Evolutionary conservation across 192 early-diverging fungal species (phyloP), one percentile per base, ranked within the genome.

Genomic region (Diversispora epigaea): DNA sequence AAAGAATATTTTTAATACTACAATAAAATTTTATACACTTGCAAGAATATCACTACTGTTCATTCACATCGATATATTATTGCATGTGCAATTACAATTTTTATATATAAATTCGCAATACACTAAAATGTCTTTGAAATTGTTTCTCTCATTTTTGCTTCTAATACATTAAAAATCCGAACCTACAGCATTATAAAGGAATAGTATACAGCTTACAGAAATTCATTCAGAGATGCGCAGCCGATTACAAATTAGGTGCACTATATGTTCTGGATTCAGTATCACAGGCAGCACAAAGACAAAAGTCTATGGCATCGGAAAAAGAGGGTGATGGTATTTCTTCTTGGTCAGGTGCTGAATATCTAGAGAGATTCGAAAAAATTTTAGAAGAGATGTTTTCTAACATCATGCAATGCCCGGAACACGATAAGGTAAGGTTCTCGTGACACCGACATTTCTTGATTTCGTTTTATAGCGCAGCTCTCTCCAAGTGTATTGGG

Each of bases 191-290:
- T 73, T 83, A 84, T 73, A 82, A 86, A 54, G 79, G 85, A 43
- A 82, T 89, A 25, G 84, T 82, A 46, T 79, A 82, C 56, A 77
- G 77, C 52, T 75, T 87, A 50, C 81, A 84, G 67, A 81, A 81
- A 55, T 89, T 89, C 69, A 82, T 89, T 55, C 80, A 84, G 5
- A 81, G 78, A 3, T 82, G 81, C 46, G 77, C 84, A 11, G 81
- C 81, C 4, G 84, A 86, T 75, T 89, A 87, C 78, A 85, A 86
- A 54, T 54, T 89, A 39, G 86, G 86, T 44, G 87, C 86, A 71
- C 76, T 89, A 68, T 89, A 89, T 76, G 87, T 89, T 8, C 80
- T 89, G 71, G 87, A 89, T 73, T 84, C 87, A 11, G 87, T 89
- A 62, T 84, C 84, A 44, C 77, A 82, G 60, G 73, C 79, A 0